Conservation (phyloP, 352 stramenopile species). For the Pythium aquatile region DNA sequence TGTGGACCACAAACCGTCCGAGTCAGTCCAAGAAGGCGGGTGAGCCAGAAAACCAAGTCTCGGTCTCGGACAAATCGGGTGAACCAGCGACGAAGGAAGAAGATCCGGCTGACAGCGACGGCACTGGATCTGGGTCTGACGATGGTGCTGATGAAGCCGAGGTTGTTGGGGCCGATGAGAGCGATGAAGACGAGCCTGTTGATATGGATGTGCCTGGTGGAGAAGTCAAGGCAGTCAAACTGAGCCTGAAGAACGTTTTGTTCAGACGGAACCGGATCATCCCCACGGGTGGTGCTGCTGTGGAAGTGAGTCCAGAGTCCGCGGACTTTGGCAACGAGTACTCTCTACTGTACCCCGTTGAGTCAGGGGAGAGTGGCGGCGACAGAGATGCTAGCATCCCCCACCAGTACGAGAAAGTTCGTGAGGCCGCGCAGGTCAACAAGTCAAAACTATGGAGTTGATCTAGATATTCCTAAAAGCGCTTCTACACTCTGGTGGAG, state of each 20-base stretch:
- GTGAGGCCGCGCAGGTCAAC: conserved; percentile 36
- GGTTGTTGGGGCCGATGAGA: not conserved
- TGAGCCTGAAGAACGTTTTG: conserved; percentile 21
- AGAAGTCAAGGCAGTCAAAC: not conserved
- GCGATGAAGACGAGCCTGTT: conserved; percentile 17
- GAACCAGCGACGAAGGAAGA: not conserved
- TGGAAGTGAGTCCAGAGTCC: not conserved
- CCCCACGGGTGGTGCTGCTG: conserved; percentile 1
- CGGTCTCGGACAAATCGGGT: not conserved
- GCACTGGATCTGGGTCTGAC: not conserved
- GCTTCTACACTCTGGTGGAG: not conserved
- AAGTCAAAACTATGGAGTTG: conserved; percentile 39
- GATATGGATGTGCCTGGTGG: not conserved
- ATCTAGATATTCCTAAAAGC: not conserved
- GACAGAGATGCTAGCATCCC: not conserved
- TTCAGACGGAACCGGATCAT: conserved; percentile 19
- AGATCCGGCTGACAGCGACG: conserved; percentile 3
- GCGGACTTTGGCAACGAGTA: conserved; percentile 16
- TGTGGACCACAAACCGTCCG: conserved; percentile 29
- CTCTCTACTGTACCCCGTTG: conserved; percentile 7
- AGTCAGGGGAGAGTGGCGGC: not conserved
- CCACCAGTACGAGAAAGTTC: conserved; percentile 16
- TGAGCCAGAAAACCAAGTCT: not conserved
- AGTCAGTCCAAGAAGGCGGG: not conserved
- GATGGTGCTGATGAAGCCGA: conserved; percentile 7